Conservation (phyloP, 129 eudicot species). For the Flaveria trinervia region DNA sequence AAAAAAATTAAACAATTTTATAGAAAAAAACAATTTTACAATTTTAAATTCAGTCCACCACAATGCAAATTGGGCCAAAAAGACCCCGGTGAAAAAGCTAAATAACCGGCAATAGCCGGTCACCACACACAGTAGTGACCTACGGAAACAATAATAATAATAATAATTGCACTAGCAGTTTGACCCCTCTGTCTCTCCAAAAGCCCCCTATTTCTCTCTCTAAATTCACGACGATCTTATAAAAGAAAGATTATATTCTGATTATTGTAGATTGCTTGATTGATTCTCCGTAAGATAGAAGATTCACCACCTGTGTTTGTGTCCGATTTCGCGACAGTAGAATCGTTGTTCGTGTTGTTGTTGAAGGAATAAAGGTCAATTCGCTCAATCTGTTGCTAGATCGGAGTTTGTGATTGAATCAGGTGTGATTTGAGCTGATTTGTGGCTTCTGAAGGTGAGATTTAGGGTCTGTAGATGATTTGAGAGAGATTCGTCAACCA, state of each 20-base stretch:
- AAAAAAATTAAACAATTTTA: neutral
- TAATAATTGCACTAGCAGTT: conserved; percentile 40
- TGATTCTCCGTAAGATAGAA: conserved; percentile 20
- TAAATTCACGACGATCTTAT: conserved; percentile 23
- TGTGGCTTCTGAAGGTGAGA: conserved; percentile 5
- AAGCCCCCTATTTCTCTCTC: conserved; percentile 28
- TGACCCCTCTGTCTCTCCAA: conserved; percentile 48
- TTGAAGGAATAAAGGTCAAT: conserved; percentile 21
- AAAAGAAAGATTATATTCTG: conserved; percentile 24
- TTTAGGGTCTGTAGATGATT: conserved; percentile 33
- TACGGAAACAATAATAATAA: conserved; percentile 42
- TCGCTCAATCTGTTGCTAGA: conserved; percentile 14
- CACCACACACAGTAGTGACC: conserved; percentile 31
- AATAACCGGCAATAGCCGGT: conserved; percentile 54
- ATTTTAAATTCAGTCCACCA: neutral
- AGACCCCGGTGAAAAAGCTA: neutral
- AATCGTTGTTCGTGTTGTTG: neutral
- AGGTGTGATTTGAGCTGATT: neutral
- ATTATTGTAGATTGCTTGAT: conserved; percentile 18
- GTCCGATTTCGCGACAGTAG: conserved; percentile 7
- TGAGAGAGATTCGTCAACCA: conserved; percentile 3
- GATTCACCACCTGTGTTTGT: conserved; percentile 32
- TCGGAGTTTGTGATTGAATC: conserved; percentile 7
- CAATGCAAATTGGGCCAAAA: neutral
- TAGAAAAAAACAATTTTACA: neutral